Base-by-base conservation (phyloP, 1,284 basidiomycete genomes). In the Leucocoprinus gongylophorus region DNA sequence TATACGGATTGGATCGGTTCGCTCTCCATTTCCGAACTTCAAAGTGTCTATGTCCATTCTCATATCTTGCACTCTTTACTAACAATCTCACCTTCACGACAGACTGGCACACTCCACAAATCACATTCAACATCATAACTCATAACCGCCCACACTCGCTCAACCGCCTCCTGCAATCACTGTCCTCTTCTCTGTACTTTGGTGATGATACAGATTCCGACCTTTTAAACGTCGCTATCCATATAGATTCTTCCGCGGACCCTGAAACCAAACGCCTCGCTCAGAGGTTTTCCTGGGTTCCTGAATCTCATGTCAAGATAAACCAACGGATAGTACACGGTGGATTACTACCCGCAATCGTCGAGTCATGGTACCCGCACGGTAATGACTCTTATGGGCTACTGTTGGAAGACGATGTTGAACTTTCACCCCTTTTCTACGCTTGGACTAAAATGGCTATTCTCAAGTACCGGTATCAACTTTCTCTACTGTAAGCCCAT, bases 281-380 rank as follows among this genome's bases (percentile, higher is more conserved):
- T 6, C 66, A 76, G 47, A 64, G 70, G 20, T 73, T 81, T 40
- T 45, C 64, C 3, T 92, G 89, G 88, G 59, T 61, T 1, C 74
- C 80, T 55, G 88, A 85, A 13, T 37, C 35, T 5, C 59, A 64
- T 35, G 59, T 81, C 2, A 78, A 77, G 54, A 60, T 86, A 5
- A 80, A 88, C 46, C 85, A 84, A 59, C 78, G 90, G 10, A 74
- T 91, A 50, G 69, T 88, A 17, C 81, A 83, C 51, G 89, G 80
- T 3, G 90, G 88, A 1, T 71, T 92, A 17, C 77, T 92, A 54
- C 77, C 85, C 2, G 86, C 89, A 6, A 80, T 92, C 8, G 84
- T 91, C 10, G 89, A 92, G 64, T 87, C 86, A 2, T 92, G 90
- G 89, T 91, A 89, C 62, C 89, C 90, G 2, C 67, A 71, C 28